A percentile compares a stretch with the other conserved stretches of the same genome.
Conservation (phyloP, 495 filamentous ascomycete species). For the Pseudomonodictys pantanalensis region DNA sequence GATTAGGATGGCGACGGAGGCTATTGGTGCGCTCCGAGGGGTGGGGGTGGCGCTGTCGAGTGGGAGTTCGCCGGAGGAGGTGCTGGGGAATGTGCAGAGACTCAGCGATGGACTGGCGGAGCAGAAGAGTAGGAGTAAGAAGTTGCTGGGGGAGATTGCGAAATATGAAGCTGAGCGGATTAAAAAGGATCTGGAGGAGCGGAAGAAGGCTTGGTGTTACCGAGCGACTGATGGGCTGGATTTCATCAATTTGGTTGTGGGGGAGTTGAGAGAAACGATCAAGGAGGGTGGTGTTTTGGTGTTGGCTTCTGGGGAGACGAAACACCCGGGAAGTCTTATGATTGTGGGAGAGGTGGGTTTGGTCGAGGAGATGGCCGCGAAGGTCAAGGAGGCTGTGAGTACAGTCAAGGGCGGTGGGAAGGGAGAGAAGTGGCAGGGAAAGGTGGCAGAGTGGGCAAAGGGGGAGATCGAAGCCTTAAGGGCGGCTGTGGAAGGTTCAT, state of each 20-base stretch:
- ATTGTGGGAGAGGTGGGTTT: constrained; percentile 19
- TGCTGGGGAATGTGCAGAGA: constrained; percentile 1
- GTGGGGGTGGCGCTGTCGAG: constrained; percentile 9
- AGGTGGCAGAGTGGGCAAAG: constrained; percentile 22
- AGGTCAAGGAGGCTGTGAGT: constrained; percentile 9
- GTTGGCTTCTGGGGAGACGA: constrained; percentile 13
- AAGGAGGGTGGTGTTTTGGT: constrained; percentile 13
- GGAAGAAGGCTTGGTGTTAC: constrained; percentile 14
- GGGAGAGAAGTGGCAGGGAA: constrained; percentile 26
- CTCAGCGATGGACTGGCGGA: not conserved
- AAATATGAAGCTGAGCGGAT: constrained; percentile 17
- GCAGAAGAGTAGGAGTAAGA: constrained; percentile 5
- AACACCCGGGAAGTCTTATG: constrained; percentile 7
- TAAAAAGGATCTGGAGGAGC: not conserved
- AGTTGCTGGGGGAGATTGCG: constrained; percentile 16
- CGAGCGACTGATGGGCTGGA: constrained; percentile 21
- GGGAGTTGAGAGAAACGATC: constrained; percentile 12
- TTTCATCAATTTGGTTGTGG: constrained; percentile 16
- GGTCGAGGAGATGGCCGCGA: constrained; percentile 4
- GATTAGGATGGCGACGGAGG: not conserved
- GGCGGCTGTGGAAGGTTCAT: not conserved
- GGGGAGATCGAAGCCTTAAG: constrained; percentile 19
- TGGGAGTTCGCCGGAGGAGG: not conserved
- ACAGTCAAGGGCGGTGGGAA: constrained; percentile 21
- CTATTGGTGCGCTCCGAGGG: constrained; percentile 2